Percentiles rank a stretch among this genome's conserved stretches.
Evolutionary conservation across 495 filamentous ascomycete species (phyloP).

Genomic region (Neurospora sublineolata): DNA sequence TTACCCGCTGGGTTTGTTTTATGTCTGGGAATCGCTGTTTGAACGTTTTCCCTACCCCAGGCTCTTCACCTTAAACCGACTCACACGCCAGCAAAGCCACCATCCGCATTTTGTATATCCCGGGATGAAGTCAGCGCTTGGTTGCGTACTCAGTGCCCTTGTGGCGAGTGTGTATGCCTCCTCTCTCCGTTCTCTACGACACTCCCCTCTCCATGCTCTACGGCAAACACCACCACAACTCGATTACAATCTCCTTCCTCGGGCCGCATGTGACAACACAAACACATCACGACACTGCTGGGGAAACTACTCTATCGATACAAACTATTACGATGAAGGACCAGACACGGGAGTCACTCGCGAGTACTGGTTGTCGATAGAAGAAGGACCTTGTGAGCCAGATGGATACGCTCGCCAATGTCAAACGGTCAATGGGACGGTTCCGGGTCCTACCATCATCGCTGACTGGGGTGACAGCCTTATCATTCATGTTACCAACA

Average conservation of each 20-base stretch:
- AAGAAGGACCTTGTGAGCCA: constrained; percentile 22
- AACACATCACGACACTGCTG: constrained; percentile 12
- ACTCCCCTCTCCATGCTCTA: neutral
- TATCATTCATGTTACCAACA: constrained; percentile 21
- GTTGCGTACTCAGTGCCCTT: neutral
- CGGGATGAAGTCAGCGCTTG: neutral
- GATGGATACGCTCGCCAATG: constrained; percentile 42
- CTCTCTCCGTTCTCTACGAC: neutral
- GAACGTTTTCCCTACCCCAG: neutral
- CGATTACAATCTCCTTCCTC: neutral
- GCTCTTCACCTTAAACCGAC: neutral
- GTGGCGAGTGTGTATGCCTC: neutral
- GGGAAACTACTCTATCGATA: constrained; percentile 12
- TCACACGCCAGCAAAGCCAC: neutral
- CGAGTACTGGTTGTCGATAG: constrained; percentile 19
- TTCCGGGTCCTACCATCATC: constrained; percentile 45
- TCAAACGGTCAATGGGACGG: constrained; percentile 44
- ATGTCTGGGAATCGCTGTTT: neutral
- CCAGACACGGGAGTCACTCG: constrained; percentile 2
- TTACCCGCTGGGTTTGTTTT: neutral
- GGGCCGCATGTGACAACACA: constrained; percentile 4
- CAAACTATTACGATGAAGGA: constrained; percentile 14
- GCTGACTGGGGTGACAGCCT: constrained; percentile 38
- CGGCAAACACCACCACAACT: neutral
- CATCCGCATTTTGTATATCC: neutral